Evolutionary conservation across 75 land plant genomes (phyloP), one percentile per base, ranked within the genome.

Genomic region (Picea glauca): DNA sequence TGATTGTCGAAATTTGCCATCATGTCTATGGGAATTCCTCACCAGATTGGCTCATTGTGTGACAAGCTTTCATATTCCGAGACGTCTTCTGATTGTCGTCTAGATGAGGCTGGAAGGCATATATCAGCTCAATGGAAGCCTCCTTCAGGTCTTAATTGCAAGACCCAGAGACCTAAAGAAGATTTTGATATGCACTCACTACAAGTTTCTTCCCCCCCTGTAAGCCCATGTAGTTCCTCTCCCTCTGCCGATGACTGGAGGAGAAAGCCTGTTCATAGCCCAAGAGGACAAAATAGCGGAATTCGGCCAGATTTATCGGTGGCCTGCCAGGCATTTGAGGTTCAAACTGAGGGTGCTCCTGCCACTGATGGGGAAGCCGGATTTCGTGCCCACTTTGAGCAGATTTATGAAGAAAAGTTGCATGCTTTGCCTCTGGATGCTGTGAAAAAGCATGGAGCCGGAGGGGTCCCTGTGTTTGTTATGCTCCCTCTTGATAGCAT

Each of bases 401-500:
- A 2, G 35, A 82, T 63, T 74, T 33, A 80, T 58, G 23, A 17
- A 59, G 80, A 14, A 59, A 83, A 38, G 7, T 78, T 68, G 5
- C 72, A 68, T 68, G 72, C 5, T 40, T 60, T 17, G 54, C 12
- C 43, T 15, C 32, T 26, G 9, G 14, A 38, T 6, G n/a, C 76
- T 46, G 9, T 15, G 77, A 72, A 18, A 60, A 77, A 72, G 73
- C 74, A 38, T 46, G 78, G 65, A 33, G 61, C 70, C 58, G 58
- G 23, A 0, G 92, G 93, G 9, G 94, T 94, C 30, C 97, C 97
- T 59, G 97, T 94, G 78, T 94, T 76, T 77, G 93, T 94, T 78
- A 94, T 94, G 95, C 90, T 94, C 77, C 93, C 95, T 72, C 54
- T 94, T 79, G 97, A 94, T 54, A 90, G 93, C 33, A 88, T 94